Evolutionary conservation across 768 basidiomycete species (phyloP), one percentile per base, ranked within the genome.

Genomic region (Termitomyces titanicus): DNA sequence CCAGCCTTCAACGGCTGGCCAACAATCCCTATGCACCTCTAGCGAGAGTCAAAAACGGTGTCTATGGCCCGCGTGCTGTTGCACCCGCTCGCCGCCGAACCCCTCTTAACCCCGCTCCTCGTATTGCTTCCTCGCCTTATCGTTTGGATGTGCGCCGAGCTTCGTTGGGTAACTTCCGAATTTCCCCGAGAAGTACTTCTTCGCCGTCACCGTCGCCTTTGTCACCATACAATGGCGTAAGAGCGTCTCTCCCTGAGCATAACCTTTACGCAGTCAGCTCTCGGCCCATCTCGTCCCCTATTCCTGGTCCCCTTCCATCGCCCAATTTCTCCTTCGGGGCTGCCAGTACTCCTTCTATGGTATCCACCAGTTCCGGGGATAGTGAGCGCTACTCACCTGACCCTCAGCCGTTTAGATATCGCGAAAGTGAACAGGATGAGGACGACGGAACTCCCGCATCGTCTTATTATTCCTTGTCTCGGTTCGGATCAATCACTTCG

Each of bases 321-420:
- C 83, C 83, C 38, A 79, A 78, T 53, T 86, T 83, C 72, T 82
- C 82, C 44, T 87, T 87, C 59, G 85, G 85, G 55, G 76, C 78
- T 10, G 80, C 85, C 27, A 80, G 73, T 47, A 78, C 78, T 3
- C 73, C 79, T 0, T 74, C 80, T 3, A 74, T 79, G 60, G 66
- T 74, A 17, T 82, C 83, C 15, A 76, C 79, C 12, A 72, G 73
- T 46, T 79, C 81, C 4, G 70, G 70, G 5, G 78, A 76, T 54
- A 77, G 78, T 53, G 84, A 85, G 47, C 73, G 76, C 47, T 77
- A 76, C 46, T 84, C 84, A 9, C 82, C 84, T 4, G 83, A 84
- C 29, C 64, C 74, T 25, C 66, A 69, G 48, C 75, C 77, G 2
- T 81, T 78, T 67, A 68, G 62, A 59, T 83, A 78, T 70, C 76